Percentiles rank a stretch among this genome's conserved stretches.
Conservation (phyloP, 768 basidiomycete species). For the Suillus fuscotomentosus region DNA sequence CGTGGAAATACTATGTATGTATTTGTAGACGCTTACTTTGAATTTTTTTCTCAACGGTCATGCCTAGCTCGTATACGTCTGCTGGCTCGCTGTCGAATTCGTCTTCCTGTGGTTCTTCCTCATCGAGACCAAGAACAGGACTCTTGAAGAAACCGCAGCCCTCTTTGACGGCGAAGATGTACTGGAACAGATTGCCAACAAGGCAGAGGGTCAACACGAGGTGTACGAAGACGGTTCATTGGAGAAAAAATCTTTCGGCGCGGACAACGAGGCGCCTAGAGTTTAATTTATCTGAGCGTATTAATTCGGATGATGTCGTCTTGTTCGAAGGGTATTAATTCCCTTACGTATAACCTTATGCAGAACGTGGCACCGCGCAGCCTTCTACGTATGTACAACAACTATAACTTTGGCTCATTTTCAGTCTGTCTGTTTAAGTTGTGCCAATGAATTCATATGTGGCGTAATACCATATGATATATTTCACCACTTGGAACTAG, state of each 20-base stretch:
- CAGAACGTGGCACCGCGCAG: neutral
- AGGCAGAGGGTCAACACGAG: slow-evolving; percentile 19
- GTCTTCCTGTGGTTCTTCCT: slow-evolving; percentile 66
- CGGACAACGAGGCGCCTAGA: slow-evolving; percentile 1
- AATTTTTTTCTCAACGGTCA: neutral
- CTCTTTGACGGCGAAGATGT: slow-evolving; percentile 73
- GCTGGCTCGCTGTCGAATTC: slow-evolving; percentile 66
- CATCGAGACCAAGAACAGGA: slow-evolving; percentile 69
- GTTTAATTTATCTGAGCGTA: neutral
- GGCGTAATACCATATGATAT: neutral
- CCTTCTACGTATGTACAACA: slow-evolving; percentile 7
- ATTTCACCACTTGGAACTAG: neutral
- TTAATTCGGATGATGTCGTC: neutral
- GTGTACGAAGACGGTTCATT: slow-evolving; percentile 13
- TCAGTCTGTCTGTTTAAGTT: neutral
- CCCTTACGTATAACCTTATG: slow-evolving; percentile 4
- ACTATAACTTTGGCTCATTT: neutral
- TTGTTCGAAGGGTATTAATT: neutral
- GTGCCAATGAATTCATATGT: neutral
- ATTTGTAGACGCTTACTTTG: neutral
- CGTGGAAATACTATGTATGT: slow-evolving; percentile 76
- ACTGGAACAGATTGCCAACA: slow-evolving; percentile 32
- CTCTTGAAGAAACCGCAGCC: slow-evolving; percentile 80
- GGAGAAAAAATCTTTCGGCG: slow-evolving; percentile 20
- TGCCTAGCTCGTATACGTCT: slow-evolving; percentile 60